Percentiles rank a stretch among this genome's conserved stretches.
phyloP scores from a whole-genome alignment of 1,284 basidiomycete genomes.

The Takashimella tepidaria region DNA sequence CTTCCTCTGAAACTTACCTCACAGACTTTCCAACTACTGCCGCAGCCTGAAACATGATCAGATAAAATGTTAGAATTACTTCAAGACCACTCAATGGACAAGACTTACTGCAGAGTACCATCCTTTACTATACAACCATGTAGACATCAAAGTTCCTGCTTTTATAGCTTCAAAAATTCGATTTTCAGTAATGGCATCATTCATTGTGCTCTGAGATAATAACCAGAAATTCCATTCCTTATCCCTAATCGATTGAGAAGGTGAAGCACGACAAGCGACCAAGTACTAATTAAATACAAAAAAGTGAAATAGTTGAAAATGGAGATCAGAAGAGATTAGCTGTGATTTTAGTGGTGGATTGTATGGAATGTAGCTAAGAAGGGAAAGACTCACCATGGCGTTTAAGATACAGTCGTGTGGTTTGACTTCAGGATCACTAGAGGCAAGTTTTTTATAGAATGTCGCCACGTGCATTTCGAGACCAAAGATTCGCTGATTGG shows the following conservation, averaged over 20 bases:
- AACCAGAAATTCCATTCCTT: conserved; percentile 7
- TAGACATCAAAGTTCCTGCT: conserved; percentile 5
- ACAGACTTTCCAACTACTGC: not conserved
- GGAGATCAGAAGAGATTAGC: too few species aligned
- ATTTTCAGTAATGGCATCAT: conserved; percentile 2
- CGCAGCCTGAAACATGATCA: not conserved
- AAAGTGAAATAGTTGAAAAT: too few species aligned
- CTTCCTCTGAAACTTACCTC: not conserved
- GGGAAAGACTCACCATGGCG: conserved; percentile 16
- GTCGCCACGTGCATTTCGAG: conserved; percentile 20
- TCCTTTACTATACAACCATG: conserved; percentile 7
- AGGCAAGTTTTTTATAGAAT: conserved; percentile 12
- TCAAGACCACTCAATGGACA: too few species aligned
- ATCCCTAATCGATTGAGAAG: conserved; percentile 4
- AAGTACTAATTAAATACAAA: too few species aligned
- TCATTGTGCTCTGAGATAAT: conserved; percentile 2
- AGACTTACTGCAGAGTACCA: not conserved
- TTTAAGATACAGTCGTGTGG: conserved; percentile 22
- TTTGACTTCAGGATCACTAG: conserved; percentile 7
- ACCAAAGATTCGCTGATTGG: conserved; percentile 16
- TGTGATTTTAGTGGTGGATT: too few species aligned
- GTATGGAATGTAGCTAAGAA: not conserved
- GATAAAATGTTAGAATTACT: too few species aligned
- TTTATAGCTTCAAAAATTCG: conserved; percentile 11
- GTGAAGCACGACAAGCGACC: conserved; percentile 10